Evolutionary conservation across 1,139 yeast genomes (phyloP).

Genomic region (Blastobotrys ciferrii): DNA sequence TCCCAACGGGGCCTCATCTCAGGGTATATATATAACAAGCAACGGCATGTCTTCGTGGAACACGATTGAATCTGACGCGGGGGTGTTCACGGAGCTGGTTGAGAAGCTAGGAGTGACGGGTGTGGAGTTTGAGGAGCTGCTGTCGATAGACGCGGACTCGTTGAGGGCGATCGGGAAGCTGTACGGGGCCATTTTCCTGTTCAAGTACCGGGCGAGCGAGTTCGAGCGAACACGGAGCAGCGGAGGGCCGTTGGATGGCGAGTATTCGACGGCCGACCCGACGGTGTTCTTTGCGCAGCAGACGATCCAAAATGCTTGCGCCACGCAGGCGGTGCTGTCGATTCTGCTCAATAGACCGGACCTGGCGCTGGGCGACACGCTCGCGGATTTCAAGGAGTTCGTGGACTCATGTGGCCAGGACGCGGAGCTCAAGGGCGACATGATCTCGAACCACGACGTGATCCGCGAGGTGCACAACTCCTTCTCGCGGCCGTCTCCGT

Average conservation of each 20-base stretch:
- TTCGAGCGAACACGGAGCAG: slow-evolving; percentile 20
- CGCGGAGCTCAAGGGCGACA: slow-evolving; percentile 59
- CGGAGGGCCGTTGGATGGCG: slow-evolving; percentile 44
- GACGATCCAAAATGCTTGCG: slow-evolving; percentile 70
- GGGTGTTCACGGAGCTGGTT: slow-evolving; percentile 66
- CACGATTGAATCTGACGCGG: slow-evolving; percentile 71
- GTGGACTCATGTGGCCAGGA: slow-evolving; percentile 49
- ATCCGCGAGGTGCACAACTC: slow-evolving; percentile 63
- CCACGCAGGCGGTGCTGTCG: slow-evolving; percentile 73
- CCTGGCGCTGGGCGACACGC: slow-evolving; percentile 49
- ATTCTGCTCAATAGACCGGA: slow-evolving; percentile 48
- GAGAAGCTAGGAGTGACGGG: slow-evolving; percentile 56
- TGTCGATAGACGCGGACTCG: slow-evolving; percentile 52
- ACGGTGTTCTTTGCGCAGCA: slow-evolving; percentile 59
- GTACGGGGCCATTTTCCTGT: slow-evolving; percentile 62
- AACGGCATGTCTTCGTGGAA: slow-evolving; percentile 57
- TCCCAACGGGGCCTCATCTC: too few relatives aligned
- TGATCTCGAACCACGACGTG: slow-evolving; percentile 59
- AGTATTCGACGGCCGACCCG: slow-evolving; percentile 37
- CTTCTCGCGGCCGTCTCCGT: slow-evolving; percentile 56
- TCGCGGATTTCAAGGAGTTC: slow-evolving; percentile 51
- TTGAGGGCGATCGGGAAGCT: slow-evolving; percentile 43
- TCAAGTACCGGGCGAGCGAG: slow-evolving; percentile 51
- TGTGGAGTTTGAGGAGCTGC: slow-evolving; percentile 60
- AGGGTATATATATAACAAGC: too few relatives aligned